A percentile compares a stretch with the other conserved stretches of the same genome.
Conservation (phyloP, 2,329 filamentous ascomycete species). For the Beauveria medogensis region DNA sequence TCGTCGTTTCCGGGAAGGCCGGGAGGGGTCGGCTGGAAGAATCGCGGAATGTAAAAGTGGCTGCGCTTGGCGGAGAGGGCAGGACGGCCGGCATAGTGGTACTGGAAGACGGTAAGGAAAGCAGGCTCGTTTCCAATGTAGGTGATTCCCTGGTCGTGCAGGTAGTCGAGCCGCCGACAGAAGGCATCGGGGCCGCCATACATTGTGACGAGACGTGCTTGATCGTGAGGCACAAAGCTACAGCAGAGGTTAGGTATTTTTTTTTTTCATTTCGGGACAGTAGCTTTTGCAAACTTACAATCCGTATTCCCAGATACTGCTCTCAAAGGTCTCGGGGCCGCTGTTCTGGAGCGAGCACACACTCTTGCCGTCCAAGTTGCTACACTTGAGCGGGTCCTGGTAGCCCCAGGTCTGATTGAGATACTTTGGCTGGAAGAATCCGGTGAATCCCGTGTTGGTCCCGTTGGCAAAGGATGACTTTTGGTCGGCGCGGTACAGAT, state of each 20-base stretch:
- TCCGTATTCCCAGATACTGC: constrained; percentile 63
- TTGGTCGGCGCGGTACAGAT: constrained; percentile 55
- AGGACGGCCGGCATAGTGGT: constrained; percentile 61
- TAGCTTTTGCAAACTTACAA: constrained; percentile 40
- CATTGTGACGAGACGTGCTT: constrained; percentile 44
- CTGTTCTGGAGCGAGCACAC: constrained; percentile 53
- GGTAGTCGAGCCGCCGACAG: constrained; percentile 50
- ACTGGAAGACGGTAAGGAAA: constrained; percentile 59
- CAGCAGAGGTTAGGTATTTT: background rate
- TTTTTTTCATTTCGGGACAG: background rate
- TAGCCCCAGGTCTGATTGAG: constrained; percentile 60
- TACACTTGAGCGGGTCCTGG: constrained; percentile 60
- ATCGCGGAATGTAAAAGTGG: constrained; percentile 57
- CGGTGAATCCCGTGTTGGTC: constrained; percentile 54
- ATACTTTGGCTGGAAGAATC: constrained; percentile 63
- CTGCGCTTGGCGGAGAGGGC: constrained; percentile 44
- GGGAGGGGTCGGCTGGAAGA: constrained; percentile 49
- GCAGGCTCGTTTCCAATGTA: constrained; percentile 57
- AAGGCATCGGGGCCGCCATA: constrained; percentile 54
- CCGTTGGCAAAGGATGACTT: constrained; percentile 44
- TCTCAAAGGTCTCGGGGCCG: constrained; percentile 64
- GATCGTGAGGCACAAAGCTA: constrained; percentile 46
- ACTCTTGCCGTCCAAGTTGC: constrained; percentile 42
- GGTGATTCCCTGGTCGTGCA: constrained; percentile 56
- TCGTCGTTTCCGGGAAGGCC: constrained; percentile 67